Conservation (phyloP, 345 rosid species). For the Zanthoxylum bungeanum region DNA sequence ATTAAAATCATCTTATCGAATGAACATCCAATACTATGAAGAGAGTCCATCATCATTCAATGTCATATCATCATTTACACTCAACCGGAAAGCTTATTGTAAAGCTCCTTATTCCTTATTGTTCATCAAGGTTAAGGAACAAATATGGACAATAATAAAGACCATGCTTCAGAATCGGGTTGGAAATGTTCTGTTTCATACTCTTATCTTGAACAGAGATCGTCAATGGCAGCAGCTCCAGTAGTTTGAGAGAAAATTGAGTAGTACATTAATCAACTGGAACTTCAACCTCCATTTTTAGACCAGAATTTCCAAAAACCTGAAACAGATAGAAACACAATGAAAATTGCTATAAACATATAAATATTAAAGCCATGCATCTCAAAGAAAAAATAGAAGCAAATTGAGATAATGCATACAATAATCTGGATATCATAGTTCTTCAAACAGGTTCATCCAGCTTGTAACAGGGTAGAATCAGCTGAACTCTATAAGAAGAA, state of each 20-base stretch:
- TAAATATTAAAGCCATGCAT: not conserved
- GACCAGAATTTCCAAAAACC: too few relatives aligned
- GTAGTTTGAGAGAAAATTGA: too few relatives aligned
- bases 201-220: not conserved
- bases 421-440: not conserved
- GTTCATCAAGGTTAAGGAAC: not conserved
- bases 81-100: constrained; percentile 3
- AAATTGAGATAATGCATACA: too few relatives aligned
- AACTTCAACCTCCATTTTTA: too few relatives aligned
- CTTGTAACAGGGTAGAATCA: not conserved
- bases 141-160: not conserved
- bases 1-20: too few relatives aligned
- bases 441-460: not conserved
- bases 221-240: not conserved
- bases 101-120: not conserved
- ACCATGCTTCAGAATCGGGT: not conserved
- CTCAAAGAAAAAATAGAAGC: not conserved
- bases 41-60: too few relatives aligned
- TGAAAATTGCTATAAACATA: not conserved
- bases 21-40: too few relatives aligned
- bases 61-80: constrained; percentile 13
- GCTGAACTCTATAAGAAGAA: not conserved
- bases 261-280: constrained; percentile 60
- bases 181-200: not conserved
- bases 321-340: constrained; percentile 16